These are phyloP conservation scores for Exophiala bonariae DNA, from an alignment of 2,329 filamentous ascomycete genomes.

Conservation along the genomic window DNA sequence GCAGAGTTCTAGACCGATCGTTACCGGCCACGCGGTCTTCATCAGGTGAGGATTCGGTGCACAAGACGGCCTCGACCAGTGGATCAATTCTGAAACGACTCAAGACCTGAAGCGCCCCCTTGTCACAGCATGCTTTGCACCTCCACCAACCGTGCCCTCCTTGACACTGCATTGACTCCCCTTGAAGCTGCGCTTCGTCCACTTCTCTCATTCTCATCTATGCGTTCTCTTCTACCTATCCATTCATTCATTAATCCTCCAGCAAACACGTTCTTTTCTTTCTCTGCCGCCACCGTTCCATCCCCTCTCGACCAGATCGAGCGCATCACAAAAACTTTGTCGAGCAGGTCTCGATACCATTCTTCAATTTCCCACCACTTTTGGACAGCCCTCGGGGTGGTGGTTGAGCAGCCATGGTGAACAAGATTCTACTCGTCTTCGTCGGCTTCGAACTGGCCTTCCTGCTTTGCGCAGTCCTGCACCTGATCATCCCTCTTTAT, in stretches of 20 bases:
- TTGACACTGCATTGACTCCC: constrained; percentile 17
- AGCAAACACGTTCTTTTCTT: constrained; percentile 11
- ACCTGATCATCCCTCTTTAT: constrained; percentile 55
- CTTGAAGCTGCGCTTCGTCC: constrained; percentile 12
- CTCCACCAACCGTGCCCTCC: constrained; percentile 19
- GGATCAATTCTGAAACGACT: constrained; percentile 22
- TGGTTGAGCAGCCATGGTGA: constrained; percentile 31
- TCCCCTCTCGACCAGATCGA: constrained; percentile 10
- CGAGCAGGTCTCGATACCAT: constrained; percentile 25
- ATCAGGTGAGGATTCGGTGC: constrained; percentile 8
- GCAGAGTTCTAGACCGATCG: too few species aligned
- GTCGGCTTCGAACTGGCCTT: constrained; percentile 54
- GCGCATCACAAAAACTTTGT: constrained; percentile 10
- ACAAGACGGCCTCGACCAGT: constrained; percentile 9
- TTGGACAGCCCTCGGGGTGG: background rate
- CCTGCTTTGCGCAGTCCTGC: constrained; percentile 50
- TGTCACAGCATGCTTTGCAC: constrained; percentile 7
- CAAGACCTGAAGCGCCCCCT: constrained; percentile 20
- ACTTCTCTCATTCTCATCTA: constrained; percentile 12
- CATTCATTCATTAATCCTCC: background rate
- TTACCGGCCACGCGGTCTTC: background rate
- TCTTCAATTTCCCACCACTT: background rate
- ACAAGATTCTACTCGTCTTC: constrained; percentile 55
- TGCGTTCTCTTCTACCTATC: constrained; percentile 12
- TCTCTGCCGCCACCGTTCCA: constrained; percentile 1